Percentiles rank a stretch among this genome's conserved stretches.
phyloP scores from a whole-genome alignment of 2,329 filamentous ascomycete species.

The Sporothrix globosa region DNA sequence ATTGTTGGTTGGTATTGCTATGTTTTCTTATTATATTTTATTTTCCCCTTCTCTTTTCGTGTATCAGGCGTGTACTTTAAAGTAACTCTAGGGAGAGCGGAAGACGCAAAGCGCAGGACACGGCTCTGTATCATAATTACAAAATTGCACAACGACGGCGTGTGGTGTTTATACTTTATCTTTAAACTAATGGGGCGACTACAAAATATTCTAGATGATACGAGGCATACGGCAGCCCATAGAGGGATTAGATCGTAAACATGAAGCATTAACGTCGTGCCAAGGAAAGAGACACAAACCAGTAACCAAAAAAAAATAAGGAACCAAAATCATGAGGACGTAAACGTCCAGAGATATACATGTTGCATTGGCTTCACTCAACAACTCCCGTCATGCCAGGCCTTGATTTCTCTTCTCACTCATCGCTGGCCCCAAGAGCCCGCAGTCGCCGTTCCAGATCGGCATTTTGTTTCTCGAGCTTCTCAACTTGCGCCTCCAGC shows the following conservation, averaged over 20 bases:
- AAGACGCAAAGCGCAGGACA: not conserved
- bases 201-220: not conserved
- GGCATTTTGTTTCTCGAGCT: slow-evolving; percentile 54
- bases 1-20: too few relatives aligned
- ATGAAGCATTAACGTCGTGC: not conserved
- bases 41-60: not conserved
- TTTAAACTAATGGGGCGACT: not conserved
- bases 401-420: not conserved
- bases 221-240: not conserved
- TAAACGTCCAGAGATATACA: too few relatives aligned
- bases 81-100: not conserved
- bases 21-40: not conserved
- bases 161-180: slow-evolving; percentile 8
- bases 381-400: too few relatives aligned
- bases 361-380: too few relatives aligned
- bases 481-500: slow-evolving; percentile 56
- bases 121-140: slow-evolving; percentile 7
- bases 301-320: too few relatives aligned
- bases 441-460: slow-evolving; percentile 38
- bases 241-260: not conserved
- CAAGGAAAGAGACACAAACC: too few relatives aligned
- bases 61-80: not conserved
- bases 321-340: not conserved
- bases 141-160: slow-evolving; percentile 22
- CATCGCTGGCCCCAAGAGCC: slow-evolving; percentile 17